A percentile compares a stretch with the other conserved stretches of the same genome.
Conservation (phyloP, 371 early-diverging fungal species). For the Dentiscutata heterogama region DNA sequence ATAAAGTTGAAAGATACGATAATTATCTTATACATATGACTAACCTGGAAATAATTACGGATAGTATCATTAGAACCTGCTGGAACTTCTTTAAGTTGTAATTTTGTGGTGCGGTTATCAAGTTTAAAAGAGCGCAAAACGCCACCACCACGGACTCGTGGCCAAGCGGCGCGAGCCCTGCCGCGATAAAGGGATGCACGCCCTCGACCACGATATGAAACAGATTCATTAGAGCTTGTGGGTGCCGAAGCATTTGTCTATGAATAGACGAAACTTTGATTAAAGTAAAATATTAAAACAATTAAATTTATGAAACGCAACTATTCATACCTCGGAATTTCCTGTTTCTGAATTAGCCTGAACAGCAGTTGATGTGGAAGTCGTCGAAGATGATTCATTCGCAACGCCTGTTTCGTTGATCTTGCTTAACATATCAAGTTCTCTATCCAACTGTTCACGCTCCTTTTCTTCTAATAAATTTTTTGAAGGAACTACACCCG, state of each 20-base stretch:
- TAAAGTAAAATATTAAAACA: neutral
- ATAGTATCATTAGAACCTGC: slow-evolving; percentile 57
- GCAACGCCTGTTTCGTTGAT: slow-evolving; percentile 23
- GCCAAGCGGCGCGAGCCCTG: slow-evolving; percentile 50
- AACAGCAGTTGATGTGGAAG: slow-evolving; percentile 45
- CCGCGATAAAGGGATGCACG: slow-evolving; percentile 44
- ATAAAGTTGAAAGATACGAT: neutral
- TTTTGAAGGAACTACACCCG: slow-evolving; percentile 48
- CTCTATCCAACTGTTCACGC: slow-evolving; percentile 55
- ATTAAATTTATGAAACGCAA: neutral
- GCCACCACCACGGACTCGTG: slow-evolving; percentile 65
- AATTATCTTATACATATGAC: neutral
- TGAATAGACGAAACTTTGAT: neutral
- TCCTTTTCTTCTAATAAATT: slow-evolving; percentile 54
- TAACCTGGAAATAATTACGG: slow-evolving; percentile 72
- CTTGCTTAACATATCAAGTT: slow-evolving; percentile 56
- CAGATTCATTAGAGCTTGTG: neutral
- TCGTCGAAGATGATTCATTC: slow-evolving; percentile 33
- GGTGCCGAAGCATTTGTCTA: neutral
- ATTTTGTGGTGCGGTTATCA: slow-evolving; percentile 78
- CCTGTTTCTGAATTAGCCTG: slow-evolving; percentile 47
- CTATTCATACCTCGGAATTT: slow-evolving; percentile 61
- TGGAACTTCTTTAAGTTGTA: slow-evolving; percentile 66
- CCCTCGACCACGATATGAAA: slow-evolving; percentile 63
- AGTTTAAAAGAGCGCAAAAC: slow-evolving; percentile 57